A percentile compares a stretch with the other conserved stretches of the same genome.
phyloP scores from a whole-genome alignment of 1,284 basidiomycete genomes.

The Puccinia polysora region DNA sequence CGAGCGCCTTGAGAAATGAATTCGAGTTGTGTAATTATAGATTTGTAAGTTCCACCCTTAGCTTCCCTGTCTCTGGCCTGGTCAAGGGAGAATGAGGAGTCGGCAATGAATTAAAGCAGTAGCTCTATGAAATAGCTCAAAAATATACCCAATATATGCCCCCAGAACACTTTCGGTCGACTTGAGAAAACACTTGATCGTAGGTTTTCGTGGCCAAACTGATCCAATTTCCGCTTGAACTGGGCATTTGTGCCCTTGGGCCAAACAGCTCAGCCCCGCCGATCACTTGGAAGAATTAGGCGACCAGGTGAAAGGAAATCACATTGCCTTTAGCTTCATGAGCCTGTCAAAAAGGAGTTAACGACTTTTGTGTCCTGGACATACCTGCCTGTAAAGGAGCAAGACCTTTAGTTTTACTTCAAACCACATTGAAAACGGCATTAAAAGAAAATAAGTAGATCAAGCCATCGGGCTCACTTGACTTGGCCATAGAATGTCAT shows the following conservation, averaged over 20 bases:
- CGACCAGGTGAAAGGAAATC: not conserved
- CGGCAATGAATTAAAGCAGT: not conserved
- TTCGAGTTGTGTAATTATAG: slow-evolving; percentile 38
- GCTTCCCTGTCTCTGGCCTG: slow-evolving; percentile 23
- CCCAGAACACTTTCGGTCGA: slow-evolving; percentile 27
- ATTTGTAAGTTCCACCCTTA: slow-evolving; percentile 24
- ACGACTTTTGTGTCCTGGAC: no score
- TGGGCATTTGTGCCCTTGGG: slow-evolving; percentile 16
- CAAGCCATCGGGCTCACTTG: not conserved
- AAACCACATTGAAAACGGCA: not conserved
- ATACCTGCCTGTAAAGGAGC: no score
- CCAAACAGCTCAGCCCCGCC: slow-evolving; percentile 33
- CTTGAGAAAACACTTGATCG: slow-evolving; percentile 6
- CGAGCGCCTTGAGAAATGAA: slow-evolving; percentile 37
- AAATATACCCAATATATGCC: slow-evolving; percentile 37
- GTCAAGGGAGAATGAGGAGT: not conserved
- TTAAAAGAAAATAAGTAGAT: not conserved
- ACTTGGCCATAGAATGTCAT: slow-evolving; percentile 38
- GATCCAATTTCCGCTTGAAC: slow-evolving; percentile 16
- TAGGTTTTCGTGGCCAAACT: slow-evolving; percentile 26
- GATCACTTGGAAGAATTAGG: not conserved
- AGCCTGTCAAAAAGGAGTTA: not conserved
- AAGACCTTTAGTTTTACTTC: not conserved
- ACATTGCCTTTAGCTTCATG: not conserved
- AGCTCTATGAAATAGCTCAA: not conserved